phyloP scores from a whole-genome alignment of 2,329 filamentous ascomycete species.

The Thelonectria olida region DNA sequence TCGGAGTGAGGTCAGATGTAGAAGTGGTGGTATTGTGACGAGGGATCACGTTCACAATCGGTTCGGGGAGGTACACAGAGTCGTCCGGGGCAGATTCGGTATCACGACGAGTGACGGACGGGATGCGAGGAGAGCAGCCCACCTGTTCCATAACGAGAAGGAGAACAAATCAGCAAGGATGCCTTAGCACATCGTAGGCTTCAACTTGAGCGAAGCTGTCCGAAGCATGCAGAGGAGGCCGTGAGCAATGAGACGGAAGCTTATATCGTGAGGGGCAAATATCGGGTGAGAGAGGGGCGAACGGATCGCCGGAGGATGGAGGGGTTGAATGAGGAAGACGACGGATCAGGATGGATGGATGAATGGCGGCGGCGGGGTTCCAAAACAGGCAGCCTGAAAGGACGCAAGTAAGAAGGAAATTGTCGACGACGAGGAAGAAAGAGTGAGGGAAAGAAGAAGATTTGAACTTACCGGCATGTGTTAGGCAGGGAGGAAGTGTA shows the following conservation, averaged over 20 bases:
- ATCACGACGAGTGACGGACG: conserved; percentile 41
- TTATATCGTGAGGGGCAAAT: conserved; percentile 36
- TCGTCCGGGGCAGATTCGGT: conserved; percentile 38
- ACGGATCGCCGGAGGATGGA: conserved; percentile 39
- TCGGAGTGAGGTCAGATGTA: conserved; percentile 16
- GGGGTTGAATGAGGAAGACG: conserved; percentile 32
- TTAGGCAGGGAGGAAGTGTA: conserved; percentile 17
- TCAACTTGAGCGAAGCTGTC: conserved; percentile 34
- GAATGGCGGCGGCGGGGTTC: conserved; percentile 28
- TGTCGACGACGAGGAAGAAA: conserved; percentile 17
- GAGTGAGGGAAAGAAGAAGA: conserved; percentile 6
- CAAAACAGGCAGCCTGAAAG: conserved; percentile 13
- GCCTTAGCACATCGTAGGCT: conserved; percentile 40
- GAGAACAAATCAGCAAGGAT: conserved; percentile 39
- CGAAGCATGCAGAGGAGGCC: conserved; percentile 32
- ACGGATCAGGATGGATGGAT: conserved; percentile 23
- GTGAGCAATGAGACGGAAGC: conserved; percentile 32
- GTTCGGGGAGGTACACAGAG: conserved; percentile 30
- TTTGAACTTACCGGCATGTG: conserved; percentile 30
- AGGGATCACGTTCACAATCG: conserved; percentile 32
- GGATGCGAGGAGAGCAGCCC: conserved; percentile 41
- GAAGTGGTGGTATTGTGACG: conserved; percentile 25
- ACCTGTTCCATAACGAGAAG: conserved; percentile 64
- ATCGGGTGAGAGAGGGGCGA: conserved; percentile 36
- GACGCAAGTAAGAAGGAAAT: conserved; percentile 15